Conservation (phyloP, 2,329 filamentous ascomycete genomes). For the Fusarium equiseti region DNA sequence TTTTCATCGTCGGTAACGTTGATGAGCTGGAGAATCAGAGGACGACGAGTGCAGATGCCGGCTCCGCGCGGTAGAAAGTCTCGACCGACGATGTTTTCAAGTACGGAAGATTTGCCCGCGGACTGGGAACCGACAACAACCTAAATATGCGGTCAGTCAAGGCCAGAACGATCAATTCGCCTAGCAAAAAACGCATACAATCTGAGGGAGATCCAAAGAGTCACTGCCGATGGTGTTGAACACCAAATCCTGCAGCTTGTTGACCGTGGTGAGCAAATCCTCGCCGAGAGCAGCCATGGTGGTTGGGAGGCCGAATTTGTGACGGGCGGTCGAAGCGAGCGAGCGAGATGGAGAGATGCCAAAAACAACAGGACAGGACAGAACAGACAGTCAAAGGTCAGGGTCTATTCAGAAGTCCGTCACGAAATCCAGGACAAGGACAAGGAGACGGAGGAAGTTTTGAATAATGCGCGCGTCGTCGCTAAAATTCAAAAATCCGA, state of each 20-base stretch:
- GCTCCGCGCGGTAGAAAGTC: conserved; percentile 97
- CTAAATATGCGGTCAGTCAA: conserved; percentile 60
- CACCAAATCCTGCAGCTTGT: conserved; percentile 97
- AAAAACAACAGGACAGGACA: conserved; percentile 32
- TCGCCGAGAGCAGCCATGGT: conserved; percentile 94
- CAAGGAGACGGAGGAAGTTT: conserved; percentile 32
- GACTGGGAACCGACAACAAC: conserved; percentile 99
- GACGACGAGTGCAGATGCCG: conserved; percentile 94
- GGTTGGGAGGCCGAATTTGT: conserved; percentile 42
- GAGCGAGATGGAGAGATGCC: conserved; percentile 17
- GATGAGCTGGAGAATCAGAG: conserved; percentile 97
- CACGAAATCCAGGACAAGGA: conserved; percentile 27
- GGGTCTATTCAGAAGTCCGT: conserved; percentile 39
- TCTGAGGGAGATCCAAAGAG: conserved; percentile 96
- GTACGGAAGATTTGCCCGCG: conserved; percentile 96
- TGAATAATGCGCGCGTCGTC: conserved; percentile 47
- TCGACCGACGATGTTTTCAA: conserved; percentile 98
- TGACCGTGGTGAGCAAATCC: conserved; percentile 93
- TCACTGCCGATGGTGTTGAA: conserved; percentile 99
- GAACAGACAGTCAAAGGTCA: conserved; percentile 24
- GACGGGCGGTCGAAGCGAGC: conserved; percentile 18
- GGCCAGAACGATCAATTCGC: conserved; percentile 26
- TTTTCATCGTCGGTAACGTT: conserved; percentile 86
- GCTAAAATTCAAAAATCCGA: conserved; percentile 43
- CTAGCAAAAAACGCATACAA: conserved; percentile 71